phyloP scores from a whole-genome alignment of 345 rosid genomes.

The Gynandropsis gynandra region DNA sequence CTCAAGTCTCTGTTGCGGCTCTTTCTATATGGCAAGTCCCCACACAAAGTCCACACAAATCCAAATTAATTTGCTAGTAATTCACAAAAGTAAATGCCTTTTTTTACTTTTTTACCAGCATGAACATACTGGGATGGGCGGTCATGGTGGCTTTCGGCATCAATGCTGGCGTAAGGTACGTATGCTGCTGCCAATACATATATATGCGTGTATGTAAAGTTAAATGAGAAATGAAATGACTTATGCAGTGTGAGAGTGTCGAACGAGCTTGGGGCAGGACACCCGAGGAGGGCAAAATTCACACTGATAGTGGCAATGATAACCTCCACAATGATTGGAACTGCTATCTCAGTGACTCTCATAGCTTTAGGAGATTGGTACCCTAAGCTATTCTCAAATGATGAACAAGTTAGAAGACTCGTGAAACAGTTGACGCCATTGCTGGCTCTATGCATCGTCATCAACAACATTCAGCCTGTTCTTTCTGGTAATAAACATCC shows the following conservation, averaged over 20 bases:
- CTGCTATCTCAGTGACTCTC: slow-evolving; percentile 33
- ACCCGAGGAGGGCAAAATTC: slow-evolving; percentile 53
- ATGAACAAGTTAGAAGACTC: slow-evolving; percentile 32
- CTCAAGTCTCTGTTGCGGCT: slow-evolving; percentile 62
- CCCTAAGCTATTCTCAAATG: slow-evolving; percentile 51
- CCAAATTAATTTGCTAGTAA: too few species aligned
- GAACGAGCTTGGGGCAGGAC: slow-evolving; percentile 74
- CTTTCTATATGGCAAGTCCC: slow-evolving; percentile 51
- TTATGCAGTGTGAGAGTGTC: slow-evolving; percentile 63
- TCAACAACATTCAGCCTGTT: slow-evolving; percentile 59
- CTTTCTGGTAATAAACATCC: slow-evolving; percentile 44
- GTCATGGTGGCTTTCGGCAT: slow-evolving; percentile 53
- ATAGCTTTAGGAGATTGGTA: slow-evolving; percentile 29
- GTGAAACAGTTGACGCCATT: slow-evolving; percentile 51
- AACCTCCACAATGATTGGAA: slow-evolving; percentile 34
- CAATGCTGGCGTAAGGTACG: slow-evolving; percentile 62
- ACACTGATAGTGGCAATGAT: slow-evolving; percentile 49
- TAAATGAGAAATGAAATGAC: not conserved
- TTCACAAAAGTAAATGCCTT: not conserved
- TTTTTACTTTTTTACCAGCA: slow-evolving; percentile 27
- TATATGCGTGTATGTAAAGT: not conserved
- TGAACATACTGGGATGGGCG: slow-evolving; percentile 68
- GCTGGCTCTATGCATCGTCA: slow-evolving; percentile 46
- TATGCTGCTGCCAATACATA: not conserved
- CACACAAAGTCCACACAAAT: too few species aligned